Percentiles rank a stretch among this genome's conserved stretches.
Conservation (phyloP, 192 early-diverging fungal species). For the Phlyctochytrium arcticum region DNA sequence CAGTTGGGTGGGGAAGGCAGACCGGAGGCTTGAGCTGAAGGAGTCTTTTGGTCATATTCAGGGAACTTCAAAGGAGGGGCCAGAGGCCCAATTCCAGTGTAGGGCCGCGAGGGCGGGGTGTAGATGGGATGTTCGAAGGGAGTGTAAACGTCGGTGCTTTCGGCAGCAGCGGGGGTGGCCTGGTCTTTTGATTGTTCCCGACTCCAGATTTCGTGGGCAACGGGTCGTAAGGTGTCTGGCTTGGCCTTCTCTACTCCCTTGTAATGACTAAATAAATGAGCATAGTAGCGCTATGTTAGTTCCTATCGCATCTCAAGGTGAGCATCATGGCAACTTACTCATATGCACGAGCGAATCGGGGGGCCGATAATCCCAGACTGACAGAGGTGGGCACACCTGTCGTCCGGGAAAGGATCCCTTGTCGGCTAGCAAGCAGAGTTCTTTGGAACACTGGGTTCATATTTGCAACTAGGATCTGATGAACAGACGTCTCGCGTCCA, state of each 20-base stretch:
- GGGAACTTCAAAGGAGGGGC: constrained; percentile 39
- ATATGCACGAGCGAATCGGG: background rate
- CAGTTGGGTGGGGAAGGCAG: constrained; percentile 26
- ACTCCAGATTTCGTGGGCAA: constrained; percentile 15
- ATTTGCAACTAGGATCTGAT: too few species aligned
- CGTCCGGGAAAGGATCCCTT: background rate
- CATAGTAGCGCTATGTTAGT: too few species aligned
- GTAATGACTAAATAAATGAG: too few species aligned
- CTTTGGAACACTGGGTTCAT: too few species aligned
- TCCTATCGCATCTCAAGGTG: too few species aligned
- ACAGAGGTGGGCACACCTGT: background rate
- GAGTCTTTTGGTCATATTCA: constrained; percentile 44
- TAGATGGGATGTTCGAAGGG: constrained; percentile 40
- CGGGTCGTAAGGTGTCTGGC: background rate
- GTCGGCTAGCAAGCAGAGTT: too few species aligned
- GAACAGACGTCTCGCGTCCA: too few species aligned
- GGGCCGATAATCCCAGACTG: background rate
- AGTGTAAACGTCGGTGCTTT: constrained; percentile 17
- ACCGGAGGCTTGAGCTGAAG: constrained; percentile 12
- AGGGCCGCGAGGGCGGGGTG: constrained; percentile 34
- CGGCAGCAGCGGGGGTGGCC: background rate
- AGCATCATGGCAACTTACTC: too few species aligned
- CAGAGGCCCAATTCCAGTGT: constrained; percentile 37
- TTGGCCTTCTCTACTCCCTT: background rate
- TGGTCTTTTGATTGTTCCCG: background rate